A percentile compares a stretch with the other conserved stretches of the same genome.
Conservation (phyloP, 495 filamentous ascomycete species). For the Penicillium taxi region DNA sequence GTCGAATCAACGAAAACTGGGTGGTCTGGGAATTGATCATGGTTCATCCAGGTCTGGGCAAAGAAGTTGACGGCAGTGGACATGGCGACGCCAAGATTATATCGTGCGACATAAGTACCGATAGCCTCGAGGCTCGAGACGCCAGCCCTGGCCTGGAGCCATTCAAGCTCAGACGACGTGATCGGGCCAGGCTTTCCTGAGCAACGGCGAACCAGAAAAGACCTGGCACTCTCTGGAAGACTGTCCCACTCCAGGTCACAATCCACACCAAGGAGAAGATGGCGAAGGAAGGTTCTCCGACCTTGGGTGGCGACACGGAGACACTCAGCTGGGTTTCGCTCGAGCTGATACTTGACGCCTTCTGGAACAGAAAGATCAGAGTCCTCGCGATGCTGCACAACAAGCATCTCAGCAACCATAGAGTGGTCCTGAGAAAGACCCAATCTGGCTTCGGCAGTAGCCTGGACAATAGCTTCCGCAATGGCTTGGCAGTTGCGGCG, state of each 20-base stretch:
- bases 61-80: constrained; percentile 1
- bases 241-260: constrained; percentile 2
- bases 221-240: constrained; percentile 1
- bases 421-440: constrained; percentile 4
- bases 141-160: not conserved
- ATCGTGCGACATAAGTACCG: constrained; percentile 1
- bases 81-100: constrained; percentile 1
- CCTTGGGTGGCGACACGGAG: constrained; percentile 1
- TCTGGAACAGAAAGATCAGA: constrained; percentile 1
- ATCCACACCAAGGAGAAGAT: constrained; percentile 1
- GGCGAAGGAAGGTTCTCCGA: constrained; percentile 2
- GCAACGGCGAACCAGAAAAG: constrained; percentile 1
- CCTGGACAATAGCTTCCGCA: constrained; percentile 1
- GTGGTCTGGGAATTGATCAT: not conserved
- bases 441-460: not conserved
- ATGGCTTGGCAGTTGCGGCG: constrained; percentile 4
- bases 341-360: constrained; percentile 2
- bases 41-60: constrained; percentile 2
- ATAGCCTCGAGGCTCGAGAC: not conserved
- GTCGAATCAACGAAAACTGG: constrained; percentile 1
- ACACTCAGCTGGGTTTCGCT: constrained; percentile 2
- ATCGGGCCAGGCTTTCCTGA: not conserved
- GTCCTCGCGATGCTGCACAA: not conserved
- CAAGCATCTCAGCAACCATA: constrained; percentile 1
- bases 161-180: not conserved